These are phyloP conservation scores for Gracilaria vermiculophylla DNA, from an alignment of 23 red algal genomes.

Conservation along the genomic window DNA sequence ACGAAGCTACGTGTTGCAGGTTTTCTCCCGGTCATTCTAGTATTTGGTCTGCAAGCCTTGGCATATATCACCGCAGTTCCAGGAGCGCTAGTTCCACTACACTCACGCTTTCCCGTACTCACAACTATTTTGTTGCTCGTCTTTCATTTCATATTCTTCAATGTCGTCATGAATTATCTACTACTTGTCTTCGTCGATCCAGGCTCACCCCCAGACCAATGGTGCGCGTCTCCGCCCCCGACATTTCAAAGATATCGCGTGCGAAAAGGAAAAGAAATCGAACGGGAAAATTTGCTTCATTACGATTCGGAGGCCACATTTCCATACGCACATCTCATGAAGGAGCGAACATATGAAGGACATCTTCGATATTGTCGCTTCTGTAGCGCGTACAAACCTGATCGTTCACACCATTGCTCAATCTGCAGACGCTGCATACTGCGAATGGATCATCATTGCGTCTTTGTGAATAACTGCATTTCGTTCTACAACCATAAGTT, in stretches of 20 bases:
- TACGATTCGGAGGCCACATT: slow-evolving; percentile 1
- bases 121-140: slow-evolving; percentile 47
- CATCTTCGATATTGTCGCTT: slow-evolving; percentile 79
- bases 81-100: slow-evolving; percentile 66
- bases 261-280: background rate
- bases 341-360: slow-evolving; percentile 71
- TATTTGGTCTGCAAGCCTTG: slow-evolving; percentile 40
- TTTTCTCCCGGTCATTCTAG: slow-evolving; percentile 65
- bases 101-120: slow-evolving; percentile 11
- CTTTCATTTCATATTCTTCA: slow-evolving; percentile 65
- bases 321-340: slow-evolving; percentile 64
- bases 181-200: slow-evolving; percentile 71
- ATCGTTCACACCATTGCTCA: slow-evolving; percentile 90
- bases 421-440: slow-evolving; percentile 82
- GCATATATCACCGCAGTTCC: slow-evolving; percentile 61
- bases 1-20: slow-evolving; percentile 57
- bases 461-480: slow-evolving; percentile 85
- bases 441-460: slow-evolving; percentile 97
- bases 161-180: slow-evolving; percentile 69
- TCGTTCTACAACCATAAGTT: slow-evolving; percentile 81
- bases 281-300: background rate
- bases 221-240: slow-evolving; percentile 52
- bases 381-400: slow-evolving; percentile 86
- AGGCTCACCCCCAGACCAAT: slow-evolving; percentile 68
- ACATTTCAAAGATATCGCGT: background rate